phyloP scores from a whole-genome alignment of 2,329 filamentous ascomycete species.

The Talaromyces sp. region DNA sequence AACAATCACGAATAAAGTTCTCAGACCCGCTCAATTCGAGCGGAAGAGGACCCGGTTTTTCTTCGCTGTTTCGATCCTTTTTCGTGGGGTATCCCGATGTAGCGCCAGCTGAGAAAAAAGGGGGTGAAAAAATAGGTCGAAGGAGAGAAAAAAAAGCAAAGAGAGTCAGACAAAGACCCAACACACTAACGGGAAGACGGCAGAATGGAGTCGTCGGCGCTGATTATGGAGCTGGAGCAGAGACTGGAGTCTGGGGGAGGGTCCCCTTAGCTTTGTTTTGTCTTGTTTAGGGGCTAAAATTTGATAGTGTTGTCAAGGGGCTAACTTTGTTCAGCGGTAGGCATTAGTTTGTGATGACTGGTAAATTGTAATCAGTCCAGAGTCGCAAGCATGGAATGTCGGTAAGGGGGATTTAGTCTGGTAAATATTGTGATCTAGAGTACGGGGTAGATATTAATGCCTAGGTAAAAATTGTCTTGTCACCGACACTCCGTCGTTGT shows the following conservation, averaged over 20 bases:
- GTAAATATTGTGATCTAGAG: background rate
- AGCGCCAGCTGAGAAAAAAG: background rate
- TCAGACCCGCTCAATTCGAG: conserved; percentile 9
- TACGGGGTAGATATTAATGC: background rate
- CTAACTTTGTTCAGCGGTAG: conserved; percentile 2
- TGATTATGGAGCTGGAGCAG: conserved; percentile 12
- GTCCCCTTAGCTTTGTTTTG: conserved; percentile 6
- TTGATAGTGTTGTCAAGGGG: background rate
- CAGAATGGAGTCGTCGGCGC: background rate
- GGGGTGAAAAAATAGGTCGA: background rate
- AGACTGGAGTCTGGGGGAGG: conserved; percentile 15
- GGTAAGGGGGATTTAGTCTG: conserved; percentile 1
- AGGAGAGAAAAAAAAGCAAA: conserved; percentile 3
- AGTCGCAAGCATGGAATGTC: conserved; percentile 4
- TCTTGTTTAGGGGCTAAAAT: background rate
- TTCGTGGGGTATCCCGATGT: conserved; percentile 16
- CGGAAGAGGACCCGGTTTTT: conserved; percentile 14
- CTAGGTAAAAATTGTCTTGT: background rate
- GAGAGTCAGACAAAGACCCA: background rate
- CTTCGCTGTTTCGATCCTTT: conserved; percentile 11
- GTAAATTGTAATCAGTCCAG: background rate
- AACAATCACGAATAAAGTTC: background rate
- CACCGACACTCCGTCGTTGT: background rate
- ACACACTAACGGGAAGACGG: conserved; percentile 8
- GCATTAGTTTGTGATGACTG: too few species aligned